Evolutionary conservation across 805 yeast genomes (phyloP).

Genomic region (Spencermartinsiella europaea): DNA sequence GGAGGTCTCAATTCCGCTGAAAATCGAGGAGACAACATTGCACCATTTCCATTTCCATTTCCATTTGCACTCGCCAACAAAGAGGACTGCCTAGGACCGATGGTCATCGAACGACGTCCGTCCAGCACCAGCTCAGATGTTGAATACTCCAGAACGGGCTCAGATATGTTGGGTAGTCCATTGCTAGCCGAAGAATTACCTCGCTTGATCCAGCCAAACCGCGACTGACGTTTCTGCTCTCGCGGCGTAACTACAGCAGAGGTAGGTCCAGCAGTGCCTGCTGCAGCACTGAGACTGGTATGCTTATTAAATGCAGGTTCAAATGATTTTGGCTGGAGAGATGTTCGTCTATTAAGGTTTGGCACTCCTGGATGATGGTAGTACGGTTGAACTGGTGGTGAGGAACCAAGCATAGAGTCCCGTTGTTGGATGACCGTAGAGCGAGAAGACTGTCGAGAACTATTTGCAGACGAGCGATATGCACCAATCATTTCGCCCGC

Average conservation of each 20-base stretch:
- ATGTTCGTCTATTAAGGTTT: background rate
- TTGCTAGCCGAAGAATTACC: background rate
- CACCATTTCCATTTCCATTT: background rate
- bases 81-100: background rate
- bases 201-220: slow-evolving; percentile 10
- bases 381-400: background rate
- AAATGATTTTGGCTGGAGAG: background rate
- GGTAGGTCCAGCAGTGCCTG: background rate
- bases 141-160: slow-evolving; percentile 22
- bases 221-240: slow-evolving; percentile 3
- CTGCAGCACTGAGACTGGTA: background rate
- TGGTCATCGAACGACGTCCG: slow-evolving; percentile 5
- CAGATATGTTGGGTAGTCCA: slow-evolving; percentile 18
- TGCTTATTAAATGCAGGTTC: background rate
- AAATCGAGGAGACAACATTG: background rate
- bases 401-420: background rate
- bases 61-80: background rate
- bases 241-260: slow-evolving; percentile 1
- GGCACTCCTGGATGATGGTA: background rate
- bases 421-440: background rate
- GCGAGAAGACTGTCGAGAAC: background rate
- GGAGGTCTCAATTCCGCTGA: background rate
- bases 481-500: background rate
- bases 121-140: slow-evolving; percentile 20
- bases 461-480: background rate